These are phyloP conservation scores for Zymoseptoria ardabiliae DNA, from an alignment of 2,329 filamentous ascomycete species.

Conservation along the genomic window DNA sequence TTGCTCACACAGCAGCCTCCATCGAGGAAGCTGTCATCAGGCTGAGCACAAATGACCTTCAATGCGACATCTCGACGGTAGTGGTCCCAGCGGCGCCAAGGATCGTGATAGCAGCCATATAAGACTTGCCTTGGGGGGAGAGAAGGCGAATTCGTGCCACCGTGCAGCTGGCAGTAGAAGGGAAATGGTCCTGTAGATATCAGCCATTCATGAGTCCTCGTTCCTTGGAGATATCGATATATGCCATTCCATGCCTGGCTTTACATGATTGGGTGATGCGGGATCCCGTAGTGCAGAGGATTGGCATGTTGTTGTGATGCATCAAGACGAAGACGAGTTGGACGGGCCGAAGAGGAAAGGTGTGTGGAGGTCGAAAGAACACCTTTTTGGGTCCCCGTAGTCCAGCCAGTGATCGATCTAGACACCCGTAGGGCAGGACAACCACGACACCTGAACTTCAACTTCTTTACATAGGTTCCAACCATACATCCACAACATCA, in stretches of 20 bases:
- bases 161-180: background rate
- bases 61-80: background rate
- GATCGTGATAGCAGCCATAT: background rate
- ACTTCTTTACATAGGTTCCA: background rate
- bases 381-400: background rate
- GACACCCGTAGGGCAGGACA: background rate
- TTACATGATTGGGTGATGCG: too few species aligned
- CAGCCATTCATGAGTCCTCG: too few species aligned
- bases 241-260: too few species aligned
- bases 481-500: background rate
- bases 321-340: too few species aligned
- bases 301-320: too few species aligned
- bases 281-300: too few species aligned
- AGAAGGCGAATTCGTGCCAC: background rate
- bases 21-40: background rate
- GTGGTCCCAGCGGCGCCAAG: too few species aligned
- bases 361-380: too few species aligned
- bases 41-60: background rate
- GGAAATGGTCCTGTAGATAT: too few species aligned
- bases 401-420: background rate
- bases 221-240: too few species aligned
- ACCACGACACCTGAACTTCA: background rate
- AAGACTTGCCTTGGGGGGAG: background rate
- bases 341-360: too few species aligned
- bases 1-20: background rate